Evolutionary conservation across 345 rosid species (phyloP), one percentile per base, ranked within the genome.

Genomic region (Murraya koenigii): DNA sequence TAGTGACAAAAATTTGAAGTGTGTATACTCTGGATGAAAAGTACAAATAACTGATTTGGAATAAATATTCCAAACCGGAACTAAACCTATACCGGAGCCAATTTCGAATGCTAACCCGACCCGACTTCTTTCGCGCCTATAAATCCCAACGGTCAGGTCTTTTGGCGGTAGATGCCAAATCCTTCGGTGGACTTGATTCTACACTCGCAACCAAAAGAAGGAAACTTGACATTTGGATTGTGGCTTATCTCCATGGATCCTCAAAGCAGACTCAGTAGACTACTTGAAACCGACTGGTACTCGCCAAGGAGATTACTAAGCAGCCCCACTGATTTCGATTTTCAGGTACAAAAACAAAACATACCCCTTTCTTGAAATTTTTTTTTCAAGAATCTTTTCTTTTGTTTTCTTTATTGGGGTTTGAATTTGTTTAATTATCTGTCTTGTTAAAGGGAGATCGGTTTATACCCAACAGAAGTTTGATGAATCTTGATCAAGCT

Each of bases 401-500:
- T 62, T 66, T 44, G 17, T 15, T 15, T 49, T 60, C 75, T 54
- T 71, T 32, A 8, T 71, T 71, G 8, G 32, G n/a, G 17, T 32
- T 33, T 22, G 11, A 5, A 15, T n/a, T 41, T 28, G 5, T 28
- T 30, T 30, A 41, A 35, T 13, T 56, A 1, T 49, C 11, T 25
- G 22, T 59, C 47, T 41, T 32, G 35, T 22, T 19, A 30, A 66
- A 89, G 89, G 92, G 90, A 11, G 89, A 84, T 33, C 84, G 88
- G 61, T 87, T 85, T 64, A 76, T 87, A 74, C 90, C 92, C 38
- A 89, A 77, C 64, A 69, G 87, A 72, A 84, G 90, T 84, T 84
- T 85, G 85, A 89, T 89, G 89, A 82, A 89, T 84, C 86, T 89
- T 71, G 92, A 87, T 84, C 86, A 84, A 85, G 90, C 87, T 85